A percentile compares a stretch with the other conserved stretches of the same genome.
phyloP scores from a whole-genome alignment of 257 asterid genomes.

The Petrea volubilis region DNA sequence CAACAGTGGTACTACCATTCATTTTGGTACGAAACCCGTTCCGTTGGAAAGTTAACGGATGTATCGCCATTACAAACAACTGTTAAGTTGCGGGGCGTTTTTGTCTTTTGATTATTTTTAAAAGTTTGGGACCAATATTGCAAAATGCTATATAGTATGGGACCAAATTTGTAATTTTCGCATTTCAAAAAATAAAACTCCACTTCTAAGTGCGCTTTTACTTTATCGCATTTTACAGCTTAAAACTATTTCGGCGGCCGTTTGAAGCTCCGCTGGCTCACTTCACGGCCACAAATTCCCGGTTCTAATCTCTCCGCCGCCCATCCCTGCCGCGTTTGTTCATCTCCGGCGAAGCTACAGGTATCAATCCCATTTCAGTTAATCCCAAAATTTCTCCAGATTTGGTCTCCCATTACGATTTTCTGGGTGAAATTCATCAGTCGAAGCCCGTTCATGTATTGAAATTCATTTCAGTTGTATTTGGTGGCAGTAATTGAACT shows the following conservation, averaged over 20 bases:
- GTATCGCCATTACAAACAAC: no score
- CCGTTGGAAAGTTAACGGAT: no score
- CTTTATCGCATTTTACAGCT: not conserved
- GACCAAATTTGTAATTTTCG: no score
- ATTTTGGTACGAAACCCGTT: no score
- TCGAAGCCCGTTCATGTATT: not conserved
- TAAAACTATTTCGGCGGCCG: not conserved
- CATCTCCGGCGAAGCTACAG: slow-evolving; percentile 17
- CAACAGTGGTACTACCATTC: no score
- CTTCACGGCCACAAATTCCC: slow-evolving; percentile 21
- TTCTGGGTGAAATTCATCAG: not conserved
- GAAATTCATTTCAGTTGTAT: slow-evolving; percentile 11
- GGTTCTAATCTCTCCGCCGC: slow-evolving; percentile 18
- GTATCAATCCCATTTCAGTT: not conserved
- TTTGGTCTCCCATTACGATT: not conserved
- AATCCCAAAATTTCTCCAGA: not conserved
- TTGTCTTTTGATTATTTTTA: no score
- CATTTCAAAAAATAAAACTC: no score
- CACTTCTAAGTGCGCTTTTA: not conserved
- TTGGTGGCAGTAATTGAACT: not conserved
- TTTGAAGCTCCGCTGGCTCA: not conserved
- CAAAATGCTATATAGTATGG: no score
- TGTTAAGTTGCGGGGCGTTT: no score
- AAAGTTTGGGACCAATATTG: no score
- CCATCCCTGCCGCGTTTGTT: not conserved